phyloP scores from a whole-genome alignment of 2,329 filamentous ascomycete species.

The Colletotrichum sp. region DNA sequence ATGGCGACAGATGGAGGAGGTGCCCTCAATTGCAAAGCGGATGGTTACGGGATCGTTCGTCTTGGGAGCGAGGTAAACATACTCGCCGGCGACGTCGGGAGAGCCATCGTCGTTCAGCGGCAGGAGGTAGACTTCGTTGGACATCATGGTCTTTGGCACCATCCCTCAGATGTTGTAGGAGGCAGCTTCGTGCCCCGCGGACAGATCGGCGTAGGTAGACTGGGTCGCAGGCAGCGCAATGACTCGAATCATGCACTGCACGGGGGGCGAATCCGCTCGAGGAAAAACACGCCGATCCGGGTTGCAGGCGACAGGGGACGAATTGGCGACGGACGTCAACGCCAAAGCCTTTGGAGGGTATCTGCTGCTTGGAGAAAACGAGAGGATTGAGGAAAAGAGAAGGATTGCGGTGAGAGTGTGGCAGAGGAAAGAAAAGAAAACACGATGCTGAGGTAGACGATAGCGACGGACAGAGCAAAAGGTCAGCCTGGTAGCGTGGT shows the following conservation, averaged over 20 bases:
- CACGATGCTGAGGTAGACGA: not conserved
- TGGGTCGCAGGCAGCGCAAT: slow-evolving; percentile 1
- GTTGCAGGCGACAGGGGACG: not conserved
- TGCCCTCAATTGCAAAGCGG: slow-evolving; percentile 91
- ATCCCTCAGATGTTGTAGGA: slow-evolving; percentile 43
- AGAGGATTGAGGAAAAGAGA: not conserved
- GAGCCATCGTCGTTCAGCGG: slow-evolving; percentile 92
- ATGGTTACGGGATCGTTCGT: slow-evolving; percentile 78
- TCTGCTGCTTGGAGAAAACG: not conserved
- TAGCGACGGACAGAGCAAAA: not conserved
- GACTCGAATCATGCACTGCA: slow-evolving; percentile 6
- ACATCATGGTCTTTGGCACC: slow-evolving; percentile 66
- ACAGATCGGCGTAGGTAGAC: slow-evolving; percentile 11
- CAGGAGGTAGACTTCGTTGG: slow-evolving; percentile 82
- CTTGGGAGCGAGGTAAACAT: slow-evolving; percentile 85
- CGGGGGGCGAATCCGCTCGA: slow-evolving; percentile 13
- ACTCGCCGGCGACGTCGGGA: slow-evolving; percentile 85
- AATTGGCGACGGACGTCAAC: not conserved
- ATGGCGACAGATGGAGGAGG: slow-evolving; percentile 92
- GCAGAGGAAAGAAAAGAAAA: not conserved
- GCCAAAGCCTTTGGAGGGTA: not conserved
- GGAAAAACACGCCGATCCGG: slow-evolving; percentile 9
- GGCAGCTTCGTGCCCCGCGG: slow-evolving; percentile 24
- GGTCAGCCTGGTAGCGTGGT: not conserved
- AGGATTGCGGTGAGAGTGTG: not conserved